phyloP scores from a whole-genome alignment of 176 grass and related monocot genomes.

The Oryza nivara region DNA sequence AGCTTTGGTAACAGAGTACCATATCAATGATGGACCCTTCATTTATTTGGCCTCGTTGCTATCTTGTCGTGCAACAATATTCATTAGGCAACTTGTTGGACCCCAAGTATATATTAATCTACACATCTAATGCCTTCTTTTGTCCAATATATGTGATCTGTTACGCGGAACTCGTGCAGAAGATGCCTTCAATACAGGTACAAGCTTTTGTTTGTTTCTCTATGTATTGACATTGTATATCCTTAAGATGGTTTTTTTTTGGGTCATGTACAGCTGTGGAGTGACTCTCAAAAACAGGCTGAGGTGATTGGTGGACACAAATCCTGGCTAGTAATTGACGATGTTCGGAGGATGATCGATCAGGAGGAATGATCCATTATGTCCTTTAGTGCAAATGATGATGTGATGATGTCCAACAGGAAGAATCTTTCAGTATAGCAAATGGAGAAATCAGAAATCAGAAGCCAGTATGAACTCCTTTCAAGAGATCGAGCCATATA shows the following conservation, averaged over 20 bases:
- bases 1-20: slow-evolving; percentile 45
- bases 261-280: slow-evolving; percentile 73
- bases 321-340: slow-evolving; percentile 81
- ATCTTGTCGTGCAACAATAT: slow-evolving; percentile 41
- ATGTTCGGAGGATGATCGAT: slow-evolving; percentile 83
- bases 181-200: slow-evolving; percentile 98
- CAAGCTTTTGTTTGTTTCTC: slow-evolving; percentile 48
- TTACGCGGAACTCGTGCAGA: slow-evolving; percentile 58
- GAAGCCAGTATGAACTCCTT: slow-evolving; percentile 2
- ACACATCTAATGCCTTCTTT: slow-evolving; percentile 44
- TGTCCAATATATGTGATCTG: slow-evolving; percentile 42
- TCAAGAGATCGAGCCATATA: slow-evolving; percentile 2
- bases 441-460: slow-evolving; percentile 13
- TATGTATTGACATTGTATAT: slow-evolving; percentile 29
- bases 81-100: slow-evolving; percentile 24
- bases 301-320: slow-evolving; percentile 81
- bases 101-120: slow-evolving; percentile 38
- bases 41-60: slow-evolving; percentile 48
- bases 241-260: slow-evolving; percentile 39
- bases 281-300: slow-evolving; percentile 52
- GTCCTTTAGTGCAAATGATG: not conserved
- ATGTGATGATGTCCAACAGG: not conserved
- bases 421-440: not conserved
- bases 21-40: slow-evolving; percentile 35
- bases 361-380: slow-evolving; percentile 53